phyloP scores from a whole-genome alignment of 345 rosid genomes.

The Salix exigua region DNA sequence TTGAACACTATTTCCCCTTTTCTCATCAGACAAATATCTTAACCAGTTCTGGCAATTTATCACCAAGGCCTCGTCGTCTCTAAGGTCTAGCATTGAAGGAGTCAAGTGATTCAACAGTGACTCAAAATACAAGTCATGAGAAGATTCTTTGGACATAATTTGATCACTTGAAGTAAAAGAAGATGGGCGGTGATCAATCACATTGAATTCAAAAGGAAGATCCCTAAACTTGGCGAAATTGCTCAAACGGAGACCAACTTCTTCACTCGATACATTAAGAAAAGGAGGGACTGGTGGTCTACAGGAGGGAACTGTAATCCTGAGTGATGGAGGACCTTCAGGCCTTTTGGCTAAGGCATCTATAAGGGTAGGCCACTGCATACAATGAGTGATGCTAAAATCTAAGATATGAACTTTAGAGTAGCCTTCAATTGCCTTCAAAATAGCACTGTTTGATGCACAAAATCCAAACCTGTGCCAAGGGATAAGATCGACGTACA shows the following conservation, averaged over 20 bases:
- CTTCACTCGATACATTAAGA: conserved; percentile 47
- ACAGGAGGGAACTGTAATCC: conserved; percentile 50
- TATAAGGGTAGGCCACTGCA: conserved; percentile 78
- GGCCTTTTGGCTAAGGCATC: conserved; percentile 60
- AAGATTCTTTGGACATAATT: conserved; percentile 15
- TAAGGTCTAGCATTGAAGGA: conserved; percentile 27
- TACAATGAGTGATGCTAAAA: conserved; percentile 63
- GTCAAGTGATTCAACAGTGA: conserved; percentile 37
- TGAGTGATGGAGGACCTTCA: conserved; percentile 61
- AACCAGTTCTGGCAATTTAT: conserved; percentile 72
- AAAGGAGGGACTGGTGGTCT: conserved; percentile 57
- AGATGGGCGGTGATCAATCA: conserved; percentile 20
- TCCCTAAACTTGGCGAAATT: conserved; percentile 57
- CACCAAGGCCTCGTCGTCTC: conserved; percentile 54
- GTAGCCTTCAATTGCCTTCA: conserved; percentile 44
- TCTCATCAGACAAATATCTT: conserved; percentile 48
- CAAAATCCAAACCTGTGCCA: conserved; percentile 75
- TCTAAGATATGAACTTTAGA: conserved; percentile 55
- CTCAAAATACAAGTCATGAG: conserved; percentile 26
- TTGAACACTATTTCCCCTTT: conserved; percentile 1
- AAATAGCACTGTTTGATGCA: conserved; percentile 54
- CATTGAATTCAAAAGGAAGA: conserved; percentile 52
- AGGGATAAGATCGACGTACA: conserved; percentile 67
- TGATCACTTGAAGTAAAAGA: background rate
- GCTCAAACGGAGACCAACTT: conserved; percentile 49